A percentile compares a stretch with the other conserved stretches of the same genome.
Conservation (phyloP, 352 stramenopile genomes). For the Globisporangium ultimum region DNA sequence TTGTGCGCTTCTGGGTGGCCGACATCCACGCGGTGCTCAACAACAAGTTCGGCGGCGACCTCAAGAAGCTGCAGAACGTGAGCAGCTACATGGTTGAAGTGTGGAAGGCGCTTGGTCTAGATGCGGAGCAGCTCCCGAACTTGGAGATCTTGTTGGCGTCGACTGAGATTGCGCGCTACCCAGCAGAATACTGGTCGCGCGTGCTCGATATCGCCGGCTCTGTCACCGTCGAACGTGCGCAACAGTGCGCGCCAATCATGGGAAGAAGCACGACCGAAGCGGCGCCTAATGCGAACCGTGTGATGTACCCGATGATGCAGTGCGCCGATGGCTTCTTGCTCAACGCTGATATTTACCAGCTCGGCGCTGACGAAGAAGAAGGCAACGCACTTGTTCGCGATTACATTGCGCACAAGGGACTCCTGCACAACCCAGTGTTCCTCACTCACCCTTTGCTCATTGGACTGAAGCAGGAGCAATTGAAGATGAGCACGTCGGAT, state of each 20-base stretch:
- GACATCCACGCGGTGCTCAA: constrained; percentile 99
- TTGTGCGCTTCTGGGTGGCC: constrained; percentile 98
- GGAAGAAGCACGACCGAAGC: constrained; percentile 84
- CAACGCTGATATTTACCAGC: constrained; percentile 98
- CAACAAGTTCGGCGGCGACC: constrained; percentile 98
- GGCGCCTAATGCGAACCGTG: constrained; percentile 90
- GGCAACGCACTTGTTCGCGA: constrained; percentile 95
- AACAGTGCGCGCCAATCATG: constrained; percentile 99
- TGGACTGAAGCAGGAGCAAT: constrained; percentile 97
- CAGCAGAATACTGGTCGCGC: constrained; percentile 90
- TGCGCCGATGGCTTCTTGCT: constrained; percentile 99
- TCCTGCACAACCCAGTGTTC: constrained; percentile 85
- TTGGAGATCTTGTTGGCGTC: constrained; percentile 98
- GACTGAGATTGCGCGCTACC: constrained; percentile 89
- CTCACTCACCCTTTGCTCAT: constrained; percentile 97
- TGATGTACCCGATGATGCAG: constrained; percentile 98
- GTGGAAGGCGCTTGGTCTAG: constrained; percentile 98
- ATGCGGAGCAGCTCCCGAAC: constrained; percentile 86
- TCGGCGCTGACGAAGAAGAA: constrained; percentile 97
- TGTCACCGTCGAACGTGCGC: constrained; percentile 91
- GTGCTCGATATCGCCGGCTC: constrained; percentile 90
- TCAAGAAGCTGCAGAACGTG: constrained; percentile 95
- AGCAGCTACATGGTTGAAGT: constrained; percentile 98
- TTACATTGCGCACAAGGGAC: constrained; percentile 93
- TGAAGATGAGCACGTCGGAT: constrained; percentile 99